phyloP scores from a whole-genome alignment of 257 asterid species.

The Solanum acaule region DNA sequence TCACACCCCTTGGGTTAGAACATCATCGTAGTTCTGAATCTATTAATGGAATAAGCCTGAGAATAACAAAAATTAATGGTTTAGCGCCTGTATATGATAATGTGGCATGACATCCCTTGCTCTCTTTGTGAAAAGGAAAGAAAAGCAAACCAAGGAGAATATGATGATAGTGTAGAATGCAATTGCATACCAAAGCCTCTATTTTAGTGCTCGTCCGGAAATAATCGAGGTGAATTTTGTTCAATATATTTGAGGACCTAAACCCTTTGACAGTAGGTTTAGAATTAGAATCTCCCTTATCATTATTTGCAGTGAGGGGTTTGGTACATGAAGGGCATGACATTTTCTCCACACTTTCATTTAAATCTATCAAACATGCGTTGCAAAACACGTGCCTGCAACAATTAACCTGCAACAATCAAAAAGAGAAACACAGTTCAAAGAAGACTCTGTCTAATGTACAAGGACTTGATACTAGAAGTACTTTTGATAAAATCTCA shows the following conservation, averaged over 20 bases:
- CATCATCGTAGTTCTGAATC: too few relatives aligned
- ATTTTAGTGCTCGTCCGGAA: slow-evolving; percentile 84
- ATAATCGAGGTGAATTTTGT: slow-evolving; percentile 48
- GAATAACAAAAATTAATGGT: background rate
- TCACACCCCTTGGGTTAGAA: background rate
- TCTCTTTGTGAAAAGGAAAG: background rate
- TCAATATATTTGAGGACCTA: slow-evolving; percentile 66
- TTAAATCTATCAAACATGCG: slow-evolving; percentile 54
- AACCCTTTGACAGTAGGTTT: slow-evolving; percentile 59
- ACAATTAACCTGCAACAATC: slow-evolving; percentile 45
- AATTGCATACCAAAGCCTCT: slow-evolving; percentile 73
- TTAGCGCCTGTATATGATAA: background rate
- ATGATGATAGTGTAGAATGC: background rate
- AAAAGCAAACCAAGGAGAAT: background rate
- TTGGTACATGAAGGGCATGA: slow-evolving; percentile 73
- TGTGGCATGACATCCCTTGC: background rate
- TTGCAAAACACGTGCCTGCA: slow-evolving; percentile 74
- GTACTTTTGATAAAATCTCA: too few relatives aligned
- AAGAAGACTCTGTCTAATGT: background rate
- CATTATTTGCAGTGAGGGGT: slow-evolving; percentile 40
- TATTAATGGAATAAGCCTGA: background rate
- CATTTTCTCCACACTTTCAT: slow-evolving; percentile 50
- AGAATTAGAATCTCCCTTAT: slow-evolving; percentile 27
- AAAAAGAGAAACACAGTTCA: background rate
- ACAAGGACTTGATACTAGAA: background rate